phyloP scores from a whole-genome alignment of 1,139 yeast species.

The Lodderomyces orthopsilosis region DNA sequence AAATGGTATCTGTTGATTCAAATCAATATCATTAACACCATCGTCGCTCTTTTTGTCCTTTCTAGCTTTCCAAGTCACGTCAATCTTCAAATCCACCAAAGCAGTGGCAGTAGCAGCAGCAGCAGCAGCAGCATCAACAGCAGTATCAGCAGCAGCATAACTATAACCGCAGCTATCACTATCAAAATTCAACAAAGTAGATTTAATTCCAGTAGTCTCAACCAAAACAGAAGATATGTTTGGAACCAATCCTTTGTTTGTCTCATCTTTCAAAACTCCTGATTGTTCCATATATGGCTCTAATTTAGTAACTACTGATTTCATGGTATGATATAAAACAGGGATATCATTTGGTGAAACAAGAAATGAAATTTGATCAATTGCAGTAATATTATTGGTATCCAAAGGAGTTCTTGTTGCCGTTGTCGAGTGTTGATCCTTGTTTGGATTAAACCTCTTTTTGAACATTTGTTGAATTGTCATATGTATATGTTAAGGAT shows the following conservation, averaged over 20 bases:
- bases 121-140: not conserved
- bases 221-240: not conserved
- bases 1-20: not conserved
- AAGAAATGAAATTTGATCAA: not conserved
- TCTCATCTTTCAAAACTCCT: not conserved
- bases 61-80: not conserved
- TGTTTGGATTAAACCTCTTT: too few relatives aligned
- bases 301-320: not conserved
- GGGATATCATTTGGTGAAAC: conserved; percentile 1
- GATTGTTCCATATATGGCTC: not conserved
- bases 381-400: too few relatives aligned
- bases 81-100: not conserved
- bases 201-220: not conserved
- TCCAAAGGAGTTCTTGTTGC: not conserved
- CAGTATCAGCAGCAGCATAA: not conserved
- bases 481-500: too few relatives aligned
- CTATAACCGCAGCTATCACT: not conserved
- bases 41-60: not conserved
- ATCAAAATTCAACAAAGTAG: not conserved
- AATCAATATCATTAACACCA: not conserved
- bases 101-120: not conserved
- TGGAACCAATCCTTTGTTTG: not conserved
- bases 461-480: too few relatives aligned
- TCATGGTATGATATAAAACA: not conserved
- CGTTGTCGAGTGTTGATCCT: not conserved